Evolutionary conservation across 257 asterid genomes (phyloP).

Genomic region (Ophiorrhiza pumila): DNA sequence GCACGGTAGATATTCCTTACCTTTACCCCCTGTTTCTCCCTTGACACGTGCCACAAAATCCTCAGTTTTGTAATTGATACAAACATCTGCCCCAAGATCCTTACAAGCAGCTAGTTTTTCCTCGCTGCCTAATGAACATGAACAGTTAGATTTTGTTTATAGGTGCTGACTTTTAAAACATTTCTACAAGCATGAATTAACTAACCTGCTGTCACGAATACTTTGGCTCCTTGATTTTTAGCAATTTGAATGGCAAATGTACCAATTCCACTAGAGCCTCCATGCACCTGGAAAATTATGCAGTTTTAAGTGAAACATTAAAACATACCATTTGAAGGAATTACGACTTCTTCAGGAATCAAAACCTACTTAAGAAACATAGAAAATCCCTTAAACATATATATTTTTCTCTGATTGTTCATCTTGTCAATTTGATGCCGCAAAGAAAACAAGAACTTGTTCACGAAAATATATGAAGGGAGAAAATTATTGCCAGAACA

Average conservation of each 20-base stretch:
- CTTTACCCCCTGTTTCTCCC: slow-evolving; percentile 95
- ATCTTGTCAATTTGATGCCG: neutral
- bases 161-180: neutral
- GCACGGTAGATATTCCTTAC: slow-evolving; percentile 24
- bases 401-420: neutral
- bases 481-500: too few relatives aligned
- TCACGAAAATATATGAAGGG: neutral
- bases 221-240: slow-evolving; percentile 64
- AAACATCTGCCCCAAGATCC: slow-evolving; percentile 91
- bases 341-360: neutral
- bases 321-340: neutral
- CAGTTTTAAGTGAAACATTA: neutral
- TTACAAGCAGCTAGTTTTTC: slow-evolving; percentile 91
- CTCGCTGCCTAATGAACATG: slow-evolving; percentile 60
- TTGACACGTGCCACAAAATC: slow-evolving; percentile 85
- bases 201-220: slow-evolving; percentile 90
- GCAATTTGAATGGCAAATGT: slow-evolving; percentile 96
- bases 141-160: neutral
- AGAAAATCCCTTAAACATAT: neutral
- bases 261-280: slow-evolving; percentile 99
- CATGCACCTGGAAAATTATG: slow-evolving; percentile 64
- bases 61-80: slow-evolving; percentile 90
- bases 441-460: neutral
- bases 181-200: neutral
- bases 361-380: neutral